Conservation (phyloP, 306 rosid species). For the Gynostemma pentaphyllum region DNA sequence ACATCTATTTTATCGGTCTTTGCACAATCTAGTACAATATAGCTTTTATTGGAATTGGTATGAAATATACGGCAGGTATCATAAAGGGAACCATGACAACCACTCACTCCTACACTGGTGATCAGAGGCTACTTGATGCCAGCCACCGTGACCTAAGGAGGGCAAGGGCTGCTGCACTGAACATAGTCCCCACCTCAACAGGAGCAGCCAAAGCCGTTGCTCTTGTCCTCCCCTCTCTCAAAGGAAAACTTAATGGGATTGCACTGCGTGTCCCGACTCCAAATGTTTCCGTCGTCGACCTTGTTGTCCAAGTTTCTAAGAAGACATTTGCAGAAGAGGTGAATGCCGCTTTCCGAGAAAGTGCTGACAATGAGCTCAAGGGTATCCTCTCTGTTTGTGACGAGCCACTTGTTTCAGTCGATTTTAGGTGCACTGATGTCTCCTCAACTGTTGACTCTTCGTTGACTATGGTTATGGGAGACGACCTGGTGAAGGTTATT, state of each 20-base stretch:
- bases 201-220: constrained; percentile 99
- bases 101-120: constrained; percentile 97
- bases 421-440: constrained; percentile 83
- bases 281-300: constrained; percentile 89
- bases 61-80: constrained; percentile 34
- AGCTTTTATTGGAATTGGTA: not conserved
- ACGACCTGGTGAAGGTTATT: constrained; percentile 94
- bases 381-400: constrained; percentile 86
- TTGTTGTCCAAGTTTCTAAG: constrained; percentile 84
- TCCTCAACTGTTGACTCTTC: constrained; percentile 96
- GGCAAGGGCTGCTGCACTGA: constrained; percentile 90
- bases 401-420: constrained; percentile 94
- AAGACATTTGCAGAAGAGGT: constrained; percentile 96
- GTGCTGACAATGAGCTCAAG: constrained; percentile 58
- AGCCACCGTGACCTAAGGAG: constrained; percentile 98
- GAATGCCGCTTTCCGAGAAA: constrained; percentile 82
- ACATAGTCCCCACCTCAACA: constrained; percentile 92
- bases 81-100: constrained; percentile 99
- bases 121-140: constrained; percentile 95
- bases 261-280: constrained; percentile 98
- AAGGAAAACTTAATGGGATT: constrained; percentile 88
- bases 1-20: not conserved
- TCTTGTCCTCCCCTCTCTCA: constrained; percentile 79
- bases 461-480: constrained; percentile 96
- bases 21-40: not conserved